Evolutionary conservation across 2,329 filamentous ascomycete species (phyloP).

Genomic region (Stromatinia cepivora): DNA sequence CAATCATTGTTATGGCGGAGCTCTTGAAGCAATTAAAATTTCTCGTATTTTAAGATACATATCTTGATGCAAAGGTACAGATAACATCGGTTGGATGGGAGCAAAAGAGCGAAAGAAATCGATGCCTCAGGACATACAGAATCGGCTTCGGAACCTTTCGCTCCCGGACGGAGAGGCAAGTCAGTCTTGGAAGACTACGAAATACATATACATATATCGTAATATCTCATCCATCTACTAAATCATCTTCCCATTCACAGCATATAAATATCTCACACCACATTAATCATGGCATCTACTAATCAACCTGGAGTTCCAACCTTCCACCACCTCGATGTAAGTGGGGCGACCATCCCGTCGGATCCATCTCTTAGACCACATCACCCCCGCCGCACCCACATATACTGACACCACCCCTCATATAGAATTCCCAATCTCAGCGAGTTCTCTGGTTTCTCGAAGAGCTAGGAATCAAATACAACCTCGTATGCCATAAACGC

Average conservation of each 20-base stretch:
- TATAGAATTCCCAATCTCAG: conserved; percentile 64
- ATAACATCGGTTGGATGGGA: not conserved
- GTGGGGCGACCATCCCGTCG: conserved; percentile 7
- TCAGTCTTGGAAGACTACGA: not conserved
- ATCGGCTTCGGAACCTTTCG: not conserved
- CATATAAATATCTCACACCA: not conserved
- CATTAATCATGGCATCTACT: not conserved
- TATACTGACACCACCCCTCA: not conserved
- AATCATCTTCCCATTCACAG: not conserved
- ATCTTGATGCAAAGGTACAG: not conserved
- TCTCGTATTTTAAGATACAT: not conserved
- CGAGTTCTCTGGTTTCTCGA: conserved; percentile 69
- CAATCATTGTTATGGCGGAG: not conserved
- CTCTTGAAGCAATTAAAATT: not conserved
- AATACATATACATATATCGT: not conserved
- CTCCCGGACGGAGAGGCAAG: not conserved
- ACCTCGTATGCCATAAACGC: conserved; percentile 64
- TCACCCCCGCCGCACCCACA: not conserved
- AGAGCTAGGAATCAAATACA: conserved; percentile 70
- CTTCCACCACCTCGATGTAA: conserved; percentile 37
- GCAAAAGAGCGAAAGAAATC: not conserved
- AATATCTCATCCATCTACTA: not conserved
- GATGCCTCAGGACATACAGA: not conserved
- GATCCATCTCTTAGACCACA: not conserved
- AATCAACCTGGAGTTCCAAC: conserved; percentile 27